These are phyloP conservation scores for Salix arbutifolia DNA, from an alignment of 345 rosid species.

Conservation along the genomic window DNA sequence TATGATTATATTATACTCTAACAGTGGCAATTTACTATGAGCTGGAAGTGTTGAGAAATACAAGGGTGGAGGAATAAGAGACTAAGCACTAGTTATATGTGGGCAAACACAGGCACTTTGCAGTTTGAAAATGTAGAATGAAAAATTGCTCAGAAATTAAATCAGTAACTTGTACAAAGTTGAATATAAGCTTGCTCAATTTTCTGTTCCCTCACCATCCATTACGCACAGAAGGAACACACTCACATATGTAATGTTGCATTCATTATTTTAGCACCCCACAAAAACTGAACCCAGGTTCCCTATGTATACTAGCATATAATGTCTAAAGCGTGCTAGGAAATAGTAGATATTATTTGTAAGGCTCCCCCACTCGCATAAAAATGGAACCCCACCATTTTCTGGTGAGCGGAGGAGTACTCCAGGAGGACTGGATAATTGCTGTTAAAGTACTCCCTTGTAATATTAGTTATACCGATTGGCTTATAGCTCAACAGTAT, in stretches of 20 bases:
- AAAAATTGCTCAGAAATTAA: neutral
- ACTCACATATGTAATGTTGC: neutral
- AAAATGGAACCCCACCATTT: too few species aligned
- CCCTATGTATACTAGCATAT: neutral
- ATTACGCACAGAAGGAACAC: neutral
- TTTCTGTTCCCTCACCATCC: neutral
- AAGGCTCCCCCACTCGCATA: too few species aligned
- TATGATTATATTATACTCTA: too few species aligned
- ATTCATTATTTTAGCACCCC: neutral
- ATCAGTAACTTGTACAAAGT: neutral
- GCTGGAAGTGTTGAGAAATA: neutral
- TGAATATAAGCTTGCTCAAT: neutral
- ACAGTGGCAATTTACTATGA: neutral
- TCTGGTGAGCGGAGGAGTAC: neutral
- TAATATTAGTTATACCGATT: neutral
- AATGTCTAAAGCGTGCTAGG: neutral
- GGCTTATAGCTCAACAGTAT: neutral
- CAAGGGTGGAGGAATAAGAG: neutral
- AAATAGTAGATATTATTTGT: neutral
- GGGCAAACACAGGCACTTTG: neutral
- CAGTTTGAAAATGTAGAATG: neutral
- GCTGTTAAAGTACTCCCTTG: neutral
- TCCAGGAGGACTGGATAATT: neutral
- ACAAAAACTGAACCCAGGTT: too few species aligned
- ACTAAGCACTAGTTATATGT: neutral